Percentiles rank a stretch among this genome's conserved stretches.
Evolutionary conservation across 2,329 filamentous ascomycete genomes (phyloP).

Genomic region (Botryotinia calthae): DNA sequence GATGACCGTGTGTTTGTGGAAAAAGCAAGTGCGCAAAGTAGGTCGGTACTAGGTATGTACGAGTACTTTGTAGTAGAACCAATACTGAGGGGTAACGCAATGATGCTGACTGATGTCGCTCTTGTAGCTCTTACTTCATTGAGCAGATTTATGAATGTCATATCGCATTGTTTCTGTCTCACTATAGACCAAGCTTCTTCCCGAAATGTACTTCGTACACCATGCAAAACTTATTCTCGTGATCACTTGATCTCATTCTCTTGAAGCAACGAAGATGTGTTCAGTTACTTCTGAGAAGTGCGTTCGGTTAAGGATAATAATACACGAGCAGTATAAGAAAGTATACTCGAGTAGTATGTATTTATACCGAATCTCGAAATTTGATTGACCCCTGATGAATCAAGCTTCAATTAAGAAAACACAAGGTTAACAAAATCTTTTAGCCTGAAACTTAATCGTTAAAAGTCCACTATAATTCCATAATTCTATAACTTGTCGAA

Average conservation of each 20-base stretch:
- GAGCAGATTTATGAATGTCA: not conserved
- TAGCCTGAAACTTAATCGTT: not conserved
- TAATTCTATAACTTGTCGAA: not conserved
- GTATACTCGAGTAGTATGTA: too few relatives aligned
- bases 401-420: not conserved
- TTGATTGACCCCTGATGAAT: not conserved
- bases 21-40: not conserved
- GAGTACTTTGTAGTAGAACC: not conserved
- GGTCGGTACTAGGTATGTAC: not conserved
- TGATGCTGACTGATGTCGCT: not conserved
- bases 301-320: not conserved
- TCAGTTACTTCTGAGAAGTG: not conserved
- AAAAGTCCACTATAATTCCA: not conserved
- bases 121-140: not conserved
- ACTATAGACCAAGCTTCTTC: not conserved
- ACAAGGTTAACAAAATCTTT: not conserved
- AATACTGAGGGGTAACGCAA: conserved; percentile 7
- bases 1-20: not conserved
- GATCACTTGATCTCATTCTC: not conserved
- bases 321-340: not conserved
- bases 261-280: not conserved
- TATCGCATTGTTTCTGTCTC: not conserved
- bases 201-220: not conserved
- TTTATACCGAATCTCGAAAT: not conserved
- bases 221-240: not conserved